phyloP scores from a whole-genome alignment of 805 yeast species.

The Candida nanaspora region DNA sequence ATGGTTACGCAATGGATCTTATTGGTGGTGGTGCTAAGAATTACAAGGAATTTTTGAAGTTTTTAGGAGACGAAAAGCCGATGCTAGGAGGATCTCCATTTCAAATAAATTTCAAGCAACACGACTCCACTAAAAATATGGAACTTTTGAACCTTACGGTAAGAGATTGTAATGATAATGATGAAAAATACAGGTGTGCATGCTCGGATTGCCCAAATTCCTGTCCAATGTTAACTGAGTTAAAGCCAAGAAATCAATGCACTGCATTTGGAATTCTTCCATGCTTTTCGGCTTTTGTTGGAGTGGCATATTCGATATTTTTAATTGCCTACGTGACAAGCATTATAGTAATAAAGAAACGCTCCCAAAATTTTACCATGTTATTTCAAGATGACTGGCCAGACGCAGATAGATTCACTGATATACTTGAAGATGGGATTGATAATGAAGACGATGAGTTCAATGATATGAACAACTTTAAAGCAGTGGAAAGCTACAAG shows the following conservation, averaged over 20 bases:
- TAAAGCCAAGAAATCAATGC: conserved; percentile 38
- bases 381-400: conserved; percentile 11
- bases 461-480: conserved; percentile 14
- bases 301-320: conserved; percentile 37
- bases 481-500: conserved; percentile 31
- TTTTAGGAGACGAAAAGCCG: conserved; percentile 92
- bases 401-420: conserved; percentile 4
- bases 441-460: conserved; percentile 24
- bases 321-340: conserved; percentile 6
- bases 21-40: conserved; percentile 95
- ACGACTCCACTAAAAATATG: conserved; percentile 13
- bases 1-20: conserved; percentile 93
- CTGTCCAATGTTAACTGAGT: conserved; percentile 62
- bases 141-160: conserved; percentile 22
- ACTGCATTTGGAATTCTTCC: conserved; percentile 52
- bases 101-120: conserved; percentile 72
- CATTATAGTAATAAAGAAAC: neutral
- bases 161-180: conserved; percentile 51
- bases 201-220: conserved; percentile 83
- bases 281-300: conserved; percentile 63
- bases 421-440: conserved; percentile 16
- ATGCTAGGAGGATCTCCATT: conserved; percentile 92
- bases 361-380: neutral
- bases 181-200: conserved; percentile 60
- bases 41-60: conserved; percentile 68